phyloP scores from a whole-genome alignment of 768 basidiomycete genomes.

The Leccinum olivaceopallidum region DNA sequence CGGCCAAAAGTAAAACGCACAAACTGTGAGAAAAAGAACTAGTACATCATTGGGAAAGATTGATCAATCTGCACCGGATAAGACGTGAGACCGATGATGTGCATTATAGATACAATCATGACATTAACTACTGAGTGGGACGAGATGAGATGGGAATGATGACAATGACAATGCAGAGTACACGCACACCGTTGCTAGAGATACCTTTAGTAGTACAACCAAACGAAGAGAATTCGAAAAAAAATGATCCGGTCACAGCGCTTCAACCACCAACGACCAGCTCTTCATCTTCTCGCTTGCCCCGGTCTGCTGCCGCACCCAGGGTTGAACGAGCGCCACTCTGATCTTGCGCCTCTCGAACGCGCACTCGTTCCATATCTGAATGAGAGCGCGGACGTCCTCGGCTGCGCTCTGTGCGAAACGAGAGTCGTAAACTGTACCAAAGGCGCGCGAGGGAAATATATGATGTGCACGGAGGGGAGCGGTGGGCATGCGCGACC shows the following conservation, averaged over 20 bases:
- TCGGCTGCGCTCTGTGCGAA: constrained; percentile 21
- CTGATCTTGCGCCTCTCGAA: constrained; percentile 33
- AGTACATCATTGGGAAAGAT: background rate
- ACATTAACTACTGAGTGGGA: background rate
- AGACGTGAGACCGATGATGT: background rate
- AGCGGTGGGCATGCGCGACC: constrained; percentile 22
- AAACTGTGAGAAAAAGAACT: background rate
- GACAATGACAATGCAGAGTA: constrained; percentile 1
- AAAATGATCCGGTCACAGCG: constrained; percentile 17
- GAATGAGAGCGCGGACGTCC: constrained; percentile 28
- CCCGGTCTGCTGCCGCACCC: background rate
- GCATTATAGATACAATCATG: background rate
- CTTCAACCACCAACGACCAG: constrained; percentile 27
- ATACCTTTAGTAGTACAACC: constrained; percentile 1
- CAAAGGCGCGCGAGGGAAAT: constrained; percentile 16
- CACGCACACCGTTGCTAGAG: background rate
- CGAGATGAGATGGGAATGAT: background rate
- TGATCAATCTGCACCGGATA: background rate
- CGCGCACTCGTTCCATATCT: constrained; percentile 34
- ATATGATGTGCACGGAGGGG: constrained; percentile 16
- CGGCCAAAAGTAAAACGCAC: background rate
- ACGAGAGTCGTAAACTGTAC: constrained; percentile 20
- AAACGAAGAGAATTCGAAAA: background rate
- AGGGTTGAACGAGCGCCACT: constrained; percentile 13
- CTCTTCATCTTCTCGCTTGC: constrained; percentile 3